phyloP scores from a whole-genome alignment of 441 rosid genomes.

The Cnidoscolus chayamansa region DNA sequence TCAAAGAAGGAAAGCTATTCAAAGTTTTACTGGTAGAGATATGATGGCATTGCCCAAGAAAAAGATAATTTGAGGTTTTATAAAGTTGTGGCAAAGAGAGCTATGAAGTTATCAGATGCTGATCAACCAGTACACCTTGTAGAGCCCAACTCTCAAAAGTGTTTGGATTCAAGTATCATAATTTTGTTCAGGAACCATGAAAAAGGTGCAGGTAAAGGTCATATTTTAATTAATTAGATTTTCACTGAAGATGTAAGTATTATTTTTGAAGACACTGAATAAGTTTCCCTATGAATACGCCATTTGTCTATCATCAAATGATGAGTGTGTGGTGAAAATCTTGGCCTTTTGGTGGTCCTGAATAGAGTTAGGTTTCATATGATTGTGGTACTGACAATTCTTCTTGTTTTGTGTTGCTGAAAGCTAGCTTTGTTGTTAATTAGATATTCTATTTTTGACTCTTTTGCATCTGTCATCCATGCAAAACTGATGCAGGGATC shows the following conservation, averaged over 20 bases:
- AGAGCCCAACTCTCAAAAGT: constrained; percentile 47
- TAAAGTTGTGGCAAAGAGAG: constrained; percentile 66
- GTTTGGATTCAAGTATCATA: constrained; percentile 47
- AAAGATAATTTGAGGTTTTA: constrained; percentile 56
- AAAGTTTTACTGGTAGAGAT: constrained; percentile 59
- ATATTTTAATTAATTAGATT: constrained; percentile 35
- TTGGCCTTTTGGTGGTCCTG: constrained; percentile 6
- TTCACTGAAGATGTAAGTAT: constrained; percentile 33
- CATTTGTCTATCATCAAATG: constrained; percentile 11
- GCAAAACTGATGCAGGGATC: constrained; percentile 38
- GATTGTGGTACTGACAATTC: constrained; percentile 4
- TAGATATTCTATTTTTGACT: background rate
- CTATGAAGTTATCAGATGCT: constrained; percentile 56
- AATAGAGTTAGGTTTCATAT: constrained; percentile 6
- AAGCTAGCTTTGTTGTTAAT: constrained; percentile 1
- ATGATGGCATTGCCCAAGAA: constrained; percentile 53
- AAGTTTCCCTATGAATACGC: background rate
- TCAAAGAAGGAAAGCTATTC: constrained; percentile 68
- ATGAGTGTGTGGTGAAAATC: constrained; percentile 19
- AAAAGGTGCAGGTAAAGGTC: constrained; percentile 58
- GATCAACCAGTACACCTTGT: constrained; percentile 52
- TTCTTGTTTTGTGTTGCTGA: constrained; percentile 4
- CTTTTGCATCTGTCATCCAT: constrained; percentile 6
- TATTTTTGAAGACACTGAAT: constrained; percentile 18
- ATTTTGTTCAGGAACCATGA: constrained; percentile 46